Percentiles rank a stretch among this genome's conserved stretches.
Conservation (phyloP, 352 stramenopile species). For the Globisporangium polare region DNA sequence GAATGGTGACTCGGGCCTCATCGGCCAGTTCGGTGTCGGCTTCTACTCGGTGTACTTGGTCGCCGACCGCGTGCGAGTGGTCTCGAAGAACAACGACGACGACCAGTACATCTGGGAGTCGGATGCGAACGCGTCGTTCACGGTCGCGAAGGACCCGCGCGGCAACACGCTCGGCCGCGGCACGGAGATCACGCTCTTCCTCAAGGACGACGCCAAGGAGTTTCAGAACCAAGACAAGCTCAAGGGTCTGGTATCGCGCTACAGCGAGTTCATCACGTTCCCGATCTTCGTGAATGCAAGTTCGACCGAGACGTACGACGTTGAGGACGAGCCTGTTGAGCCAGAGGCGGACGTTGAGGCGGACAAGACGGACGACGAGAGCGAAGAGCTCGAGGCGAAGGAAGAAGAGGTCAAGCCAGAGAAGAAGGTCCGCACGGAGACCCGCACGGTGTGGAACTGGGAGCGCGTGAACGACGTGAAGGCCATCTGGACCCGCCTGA, state of each 20-base stretch:
- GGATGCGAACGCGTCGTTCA: conserved; percentile 95
- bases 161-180: conserved; percentile 95
- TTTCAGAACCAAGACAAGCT: conserved; percentile 95
- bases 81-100: conserved; percentile 97
- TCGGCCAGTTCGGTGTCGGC: conserved; percentile 99
- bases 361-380: conserved; percentile 60
- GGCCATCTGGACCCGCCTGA: conserved; percentile 97
- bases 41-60: conserved; percentile 99
- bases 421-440: conserved; percentile 89
- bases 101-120: conserved; percentile 99
- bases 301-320: conserved; percentile 89
- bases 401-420: conserved; percentile 54
- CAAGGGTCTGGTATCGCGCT: conserved; percentile 94
- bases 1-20: conserved; percentile 91
- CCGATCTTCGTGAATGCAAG: conserved; percentile 98
- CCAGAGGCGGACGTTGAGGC: conserved; percentile 58
- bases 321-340: conserved; percentile 77
- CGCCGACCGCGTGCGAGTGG: conserved; percentile 93
- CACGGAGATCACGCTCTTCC: conserved; percentile 98
- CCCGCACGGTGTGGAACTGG: conserved; percentile 94
- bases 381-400: conserved; percentile 40
- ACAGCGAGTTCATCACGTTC: conserved; percentile 99
- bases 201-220: conserved; percentile 98
- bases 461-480: conserved; percentile 96
- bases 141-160: conserved; percentile 93